phyloP scores from a whole-genome alignment of 495 filamentous ascomycete species.

The Aspergillus saccharolyticus region DNA sequence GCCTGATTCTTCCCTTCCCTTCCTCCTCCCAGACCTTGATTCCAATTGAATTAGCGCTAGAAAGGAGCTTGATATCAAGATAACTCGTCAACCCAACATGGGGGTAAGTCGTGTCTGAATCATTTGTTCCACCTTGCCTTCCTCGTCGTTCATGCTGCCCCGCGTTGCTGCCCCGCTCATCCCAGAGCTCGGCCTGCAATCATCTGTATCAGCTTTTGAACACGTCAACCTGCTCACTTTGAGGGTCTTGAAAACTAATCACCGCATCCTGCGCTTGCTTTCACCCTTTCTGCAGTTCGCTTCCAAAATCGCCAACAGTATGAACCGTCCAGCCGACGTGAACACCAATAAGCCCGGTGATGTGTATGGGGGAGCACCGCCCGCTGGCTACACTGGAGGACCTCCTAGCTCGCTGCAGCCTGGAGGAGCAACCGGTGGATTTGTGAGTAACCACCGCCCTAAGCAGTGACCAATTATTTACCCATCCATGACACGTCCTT shows the following conservation, averaged over 20 bases:
- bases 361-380: constrained; percentile 36
- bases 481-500: no score
- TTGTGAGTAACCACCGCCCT: constrained; percentile 33
- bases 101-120: constrained; percentile 27
- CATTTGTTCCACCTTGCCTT: neutral
- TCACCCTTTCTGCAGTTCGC: constrained; percentile 30
- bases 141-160: constrained; percentile 1
- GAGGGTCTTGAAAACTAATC: constrained; percentile 5
- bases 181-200: constrained; percentile 6
- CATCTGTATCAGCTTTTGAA: neutral
- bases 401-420: constrained; percentile 34
- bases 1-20: neutral
- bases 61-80: neutral
- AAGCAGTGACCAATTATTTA: neutral
- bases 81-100: constrained; percentile 17
- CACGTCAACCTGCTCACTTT: neutral
- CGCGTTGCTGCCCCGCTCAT: constrained; percentile 12
- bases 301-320: constrained; percentile 40
- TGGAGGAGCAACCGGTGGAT: constrained; percentile 26
- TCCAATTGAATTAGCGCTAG: neutral
- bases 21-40: constrained; percentile 2
- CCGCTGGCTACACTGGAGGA: constrained; percentile 41
- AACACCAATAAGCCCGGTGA: constrained; percentile 17
- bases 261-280: constrained; percentile 14
- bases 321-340: constrained; percentile 23